A percentile compares a stretch with the other conserved stretches of the same genome.
These are phyloP conservation scores for Vitis vinifera DNA, from an alignment of 164 flowering plant genomes.

Conservation along the genomic window DNA sequence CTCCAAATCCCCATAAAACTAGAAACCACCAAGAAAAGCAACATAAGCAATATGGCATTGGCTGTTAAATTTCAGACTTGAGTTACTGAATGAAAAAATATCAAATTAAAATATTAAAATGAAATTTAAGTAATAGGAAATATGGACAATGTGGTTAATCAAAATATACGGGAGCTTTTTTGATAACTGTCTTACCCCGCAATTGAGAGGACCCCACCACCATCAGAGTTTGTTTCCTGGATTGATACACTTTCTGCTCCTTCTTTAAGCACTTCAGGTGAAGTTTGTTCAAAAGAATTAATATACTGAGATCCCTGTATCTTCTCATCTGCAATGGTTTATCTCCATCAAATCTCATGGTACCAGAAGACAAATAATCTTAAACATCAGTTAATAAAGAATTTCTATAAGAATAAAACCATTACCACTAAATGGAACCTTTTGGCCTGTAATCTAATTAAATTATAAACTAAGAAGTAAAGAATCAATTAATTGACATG, in stretches of 20 bases:
- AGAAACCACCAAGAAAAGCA: too few relatives aligned
- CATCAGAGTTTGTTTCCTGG: slow-evolving; percentile 23
- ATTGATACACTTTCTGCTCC: slow-evolving; percentile 29
- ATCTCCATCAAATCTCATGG: slow-evolving; percentile 35
- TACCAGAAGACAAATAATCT: slow-evolving; percentile 8
- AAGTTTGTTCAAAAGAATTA: slow-evolving; percentile 25
- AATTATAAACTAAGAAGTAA: neutral
- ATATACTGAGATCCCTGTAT: slow-evolving; percentile 37
- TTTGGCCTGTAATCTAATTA: neutral
- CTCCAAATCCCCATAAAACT: too few relatives aligned
- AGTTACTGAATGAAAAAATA: neutral
- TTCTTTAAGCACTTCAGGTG: slow-evolving; percentile 26
- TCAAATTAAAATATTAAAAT: neutral
- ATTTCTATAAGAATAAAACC: neutral
- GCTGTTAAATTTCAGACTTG: neutral
- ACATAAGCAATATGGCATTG: too few relatives aligned
- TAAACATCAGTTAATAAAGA: slow-evolving; percentile 9
- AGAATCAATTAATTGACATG: neutral
- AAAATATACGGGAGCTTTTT: neutral
- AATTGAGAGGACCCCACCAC: slow-evolving; percentile 26
- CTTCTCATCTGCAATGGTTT: slow-evolving; percentile 74
- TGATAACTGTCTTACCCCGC: slow-evolving; percentile 54
- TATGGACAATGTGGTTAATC: neutral
- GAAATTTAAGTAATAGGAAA: neutral
- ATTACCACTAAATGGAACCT: neutral